A percentile compares a stretch with the other conserved stretches of the same genome.
These are phyloP conservation scores for Furcasterigmium furcatum DNA, from an alignment of 2,329 filamentous ascomycete genomes.

Conservation along the genomic window DNA sequence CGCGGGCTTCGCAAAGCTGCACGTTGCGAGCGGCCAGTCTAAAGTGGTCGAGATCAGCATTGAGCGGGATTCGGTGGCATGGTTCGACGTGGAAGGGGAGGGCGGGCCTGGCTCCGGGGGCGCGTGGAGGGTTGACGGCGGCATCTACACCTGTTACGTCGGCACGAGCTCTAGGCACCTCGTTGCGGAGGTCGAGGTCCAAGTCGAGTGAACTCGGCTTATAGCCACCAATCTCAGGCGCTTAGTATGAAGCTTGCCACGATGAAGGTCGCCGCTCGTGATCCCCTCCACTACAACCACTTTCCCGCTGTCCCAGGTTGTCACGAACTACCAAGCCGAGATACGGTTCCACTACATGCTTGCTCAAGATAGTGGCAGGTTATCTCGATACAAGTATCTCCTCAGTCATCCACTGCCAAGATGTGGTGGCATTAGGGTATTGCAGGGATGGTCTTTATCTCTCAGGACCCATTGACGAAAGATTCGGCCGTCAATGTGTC, in stretches of 20 bases:
- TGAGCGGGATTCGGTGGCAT: neutral
- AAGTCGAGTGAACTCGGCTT: conserved; percentile 1
- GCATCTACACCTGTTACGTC: conserved; percentile 7
- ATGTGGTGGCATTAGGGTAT: no score
- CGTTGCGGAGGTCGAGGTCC: neutral
- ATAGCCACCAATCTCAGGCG: no score
- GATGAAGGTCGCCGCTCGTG: neutral
- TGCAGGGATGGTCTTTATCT: no score
- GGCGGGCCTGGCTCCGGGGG: conserved; percentile 1
- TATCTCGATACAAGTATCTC: no score
- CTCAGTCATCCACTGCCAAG: no score
- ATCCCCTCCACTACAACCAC: no score
- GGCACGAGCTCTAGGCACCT: conserved; percentile 11
- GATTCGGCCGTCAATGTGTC: no score
- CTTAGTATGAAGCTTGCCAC: neutral
- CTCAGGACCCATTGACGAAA: no score
- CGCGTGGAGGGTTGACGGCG: conserved; percentile 11
- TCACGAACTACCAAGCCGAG: no score
- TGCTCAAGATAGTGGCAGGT: no score
- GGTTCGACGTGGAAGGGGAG: conserved; percentile 10
- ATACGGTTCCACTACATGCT: no score
- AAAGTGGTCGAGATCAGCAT: neutral
- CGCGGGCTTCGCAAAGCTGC: conserved; percentile 11
- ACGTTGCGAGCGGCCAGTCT: neutral
- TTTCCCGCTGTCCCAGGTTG: no score